phyloP scores from a whole-genome alignment of 345 rosid genomes.

The Mallotus nudiflorus region DNA sequence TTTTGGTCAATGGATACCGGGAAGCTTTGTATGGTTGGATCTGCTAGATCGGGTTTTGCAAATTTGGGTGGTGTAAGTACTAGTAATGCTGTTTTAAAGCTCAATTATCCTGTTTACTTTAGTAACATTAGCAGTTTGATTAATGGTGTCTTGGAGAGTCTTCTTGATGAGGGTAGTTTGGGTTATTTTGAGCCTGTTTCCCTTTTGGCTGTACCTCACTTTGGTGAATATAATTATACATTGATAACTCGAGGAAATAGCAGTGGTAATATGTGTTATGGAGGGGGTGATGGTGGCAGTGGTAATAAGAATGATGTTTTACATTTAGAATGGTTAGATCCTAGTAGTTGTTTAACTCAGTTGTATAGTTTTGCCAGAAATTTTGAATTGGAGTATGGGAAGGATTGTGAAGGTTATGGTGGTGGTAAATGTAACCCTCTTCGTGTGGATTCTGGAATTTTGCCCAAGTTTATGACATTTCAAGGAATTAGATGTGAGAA shows the following conservation, averaged over 20 bases:
- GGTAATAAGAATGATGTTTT: too few relatives aligned
- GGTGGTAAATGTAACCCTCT: slow-evolving; percentile 47
- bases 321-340: slow-evolving; percentile 27
- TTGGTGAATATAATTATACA: slow-evolving; percentile 48
- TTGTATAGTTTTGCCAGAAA: slow-evolving; percentile 28
- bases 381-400: slow-evolving; percentile 48
- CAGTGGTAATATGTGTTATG: slow-evolving; percentile 30
- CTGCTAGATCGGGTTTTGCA: slow-evolving; percentile 43
- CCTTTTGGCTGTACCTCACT: slow-evolving; percentile 50
- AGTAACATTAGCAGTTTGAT: slow-evolving; percentile 59
- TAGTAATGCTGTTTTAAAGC: slow-evolving; percentile 54
- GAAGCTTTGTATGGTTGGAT: slow-evolving; percentile 85
- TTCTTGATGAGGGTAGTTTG: slow-evolving; percentile 27
- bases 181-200: slow-evolving; percentile 55
- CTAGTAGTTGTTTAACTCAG: slow-evolving; percentile 20
- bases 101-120: slow-evolving; percentile 46
- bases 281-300: slow-evolving; percentile 23
- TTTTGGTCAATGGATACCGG: slow-evolving; percentile 73
- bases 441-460: slow-evolving; percentile 20
- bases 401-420: slow-evolving; percentile 39
- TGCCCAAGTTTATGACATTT: slow-evolving; percentile 46
- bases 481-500: slow-evolving; percentile 39
- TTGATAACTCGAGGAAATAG: slow-evolving; percentile 43
- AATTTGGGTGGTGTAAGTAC: slow-evolving; percentile 34
- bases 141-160: slow-evolving; percentile 58